Evolutionary conservation across 1,284 basidiomycete genomes (phyloP).

Genomic region (Laetiporus sulphureus): DNA sequence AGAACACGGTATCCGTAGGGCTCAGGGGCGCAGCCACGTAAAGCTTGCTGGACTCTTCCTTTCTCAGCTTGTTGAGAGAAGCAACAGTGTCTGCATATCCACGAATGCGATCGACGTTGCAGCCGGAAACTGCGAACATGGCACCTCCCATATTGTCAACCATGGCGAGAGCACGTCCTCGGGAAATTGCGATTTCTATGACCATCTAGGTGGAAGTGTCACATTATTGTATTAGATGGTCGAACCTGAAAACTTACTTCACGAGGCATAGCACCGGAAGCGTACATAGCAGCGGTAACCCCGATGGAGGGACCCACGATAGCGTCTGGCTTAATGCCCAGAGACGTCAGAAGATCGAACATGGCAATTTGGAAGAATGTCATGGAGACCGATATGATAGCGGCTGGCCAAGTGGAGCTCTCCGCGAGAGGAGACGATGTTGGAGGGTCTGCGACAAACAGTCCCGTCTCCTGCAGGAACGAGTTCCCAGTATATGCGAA

Average conservation of each 20-base stretch:
- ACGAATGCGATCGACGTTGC: neutral
- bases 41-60: slow-evolving; percentile 17
- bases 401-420: slow-evolving; percentile 16
- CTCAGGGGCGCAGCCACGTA: slow-evolving; percentile 33
- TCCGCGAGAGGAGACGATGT: neutral
- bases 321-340: slow-evolving; percentile 30
- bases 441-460: neutral
- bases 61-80: slow-evolving; percentile 1
- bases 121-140: slow-evolving; percentile 38
- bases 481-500: slow-evolving; percentile 4
- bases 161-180: slow-evolving; percentile 28
- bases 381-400: slow-evolving; percentile 24
- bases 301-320: slow-evolving; percentile 36
- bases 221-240: too few relatives aligned
- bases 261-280: too few relatives aligned
- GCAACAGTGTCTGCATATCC: slow-evolving; percentile 5
- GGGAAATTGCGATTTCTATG: slow-evolving; percentile 32
- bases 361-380: slow-evolving; percentile 37
- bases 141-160: slow-evolving; percentile 27
- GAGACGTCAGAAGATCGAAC: slow-evolving; percentile 29
- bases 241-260: too few relatives aligned
- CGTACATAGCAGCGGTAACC: slow-evolving; percentile 37
- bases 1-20: slow-evolving; percentile 25
- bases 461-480: slow-evolving; percentile 2
- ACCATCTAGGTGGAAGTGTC: slow-evolving; percentile 23